These are phyloP conservation scores for Fusarium pseudograminearum DNA, from an alignment of 2,329 filamentous ascomycete genomes.

Conservation along the genomic window DNA sequence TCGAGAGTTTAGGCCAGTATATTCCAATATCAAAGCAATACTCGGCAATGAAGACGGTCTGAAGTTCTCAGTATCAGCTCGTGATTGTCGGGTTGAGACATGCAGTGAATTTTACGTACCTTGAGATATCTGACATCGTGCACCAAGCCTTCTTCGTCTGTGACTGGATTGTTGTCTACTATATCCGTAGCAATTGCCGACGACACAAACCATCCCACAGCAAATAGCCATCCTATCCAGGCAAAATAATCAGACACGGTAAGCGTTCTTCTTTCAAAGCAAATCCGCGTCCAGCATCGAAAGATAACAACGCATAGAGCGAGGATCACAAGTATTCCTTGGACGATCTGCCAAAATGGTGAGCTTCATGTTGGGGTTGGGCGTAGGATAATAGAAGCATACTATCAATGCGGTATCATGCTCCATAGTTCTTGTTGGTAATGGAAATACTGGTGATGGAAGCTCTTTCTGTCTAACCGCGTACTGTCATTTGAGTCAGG, in stretches of 20 bases:
- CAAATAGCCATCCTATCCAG: slow-evolving; percentile 12
- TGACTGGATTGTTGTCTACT: background rate
- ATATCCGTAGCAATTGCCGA: background rate
- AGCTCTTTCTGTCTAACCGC: background rate
- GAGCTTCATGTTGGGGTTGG: background rate
- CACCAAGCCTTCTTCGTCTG: background rate
- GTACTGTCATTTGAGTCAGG: too few species aligned
- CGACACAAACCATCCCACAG: slow-evolving; percentile 4
- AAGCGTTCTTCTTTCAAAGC: background rate
- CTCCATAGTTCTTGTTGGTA: background rate
- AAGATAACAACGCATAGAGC: slow-evolving; percentile 3
- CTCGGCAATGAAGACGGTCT: slow-evolving; percentile 13
- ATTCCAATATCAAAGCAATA: slow-evolving; percentile 23
- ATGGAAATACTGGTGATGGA: too few species aligned
- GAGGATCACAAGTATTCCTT: background rate
- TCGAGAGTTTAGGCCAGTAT: slow-evolving; percentile 18
- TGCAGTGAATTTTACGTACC: background rate
- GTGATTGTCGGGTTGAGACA: accelerated
- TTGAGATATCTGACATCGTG: background rate
- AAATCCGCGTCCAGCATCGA: slow-evolving; percentile 4
- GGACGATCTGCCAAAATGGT: background rate
- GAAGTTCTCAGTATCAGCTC: accelerated
- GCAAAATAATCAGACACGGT: slow-evolving; percentile 1
- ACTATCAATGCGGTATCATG: slow-evolving; percentile 2
- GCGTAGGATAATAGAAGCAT: background rate